Base-by-base conservation (phyloP, 805 yeast species). In the Metschnikowia hibisci region DNA sequence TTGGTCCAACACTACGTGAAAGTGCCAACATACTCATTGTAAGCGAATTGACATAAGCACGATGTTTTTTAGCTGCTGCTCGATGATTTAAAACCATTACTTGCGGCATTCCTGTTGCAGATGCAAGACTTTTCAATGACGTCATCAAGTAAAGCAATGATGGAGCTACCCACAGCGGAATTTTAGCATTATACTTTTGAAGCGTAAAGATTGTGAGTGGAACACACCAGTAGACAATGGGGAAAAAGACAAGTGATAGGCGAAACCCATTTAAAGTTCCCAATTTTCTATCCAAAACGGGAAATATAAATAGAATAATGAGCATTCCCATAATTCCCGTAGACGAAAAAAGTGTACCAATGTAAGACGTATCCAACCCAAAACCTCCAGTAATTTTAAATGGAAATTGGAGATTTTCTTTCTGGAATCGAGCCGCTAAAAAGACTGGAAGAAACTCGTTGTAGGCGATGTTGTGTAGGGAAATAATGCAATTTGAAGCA, bases 361-460 rank as follows among this genome's bases (percentile, higher is more conserved):
- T 67, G 36, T 53, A 56, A 18, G 59, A 54, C 26, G 61, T 47
- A 36, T 60, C 62, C 38, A 55, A 51, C 11, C 71, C 71, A 45
- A 66, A 63, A 0, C 73, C 71, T 11, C 73, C 73, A 6, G 46
- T 57, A 25, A 67, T 63, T n/a, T 39, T 44, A 47, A 64, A 63
- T 1, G 73, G 72, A 46, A 66, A 67, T 26, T 52, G 37, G 31
- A 66, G 50, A 18, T 51, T 45, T 8, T 60, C 61, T 2, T 45
- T 53, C 36, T 53, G 55, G 45, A 64, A 54, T 16, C 58, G 49
- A 2, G 66, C 54, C 1, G 71, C 72, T 15, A 67, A 50, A 37
- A 65, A 62, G 13, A 67, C 66, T 1, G 73, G 72, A 28, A 67
- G 51, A 42, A 67, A 67, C 45, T 67, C 72, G 41, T 47, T 55